phyloP scores from a whole-genome alignment of 2,329 filamentous ascomycete species.

The Alternaria postmessia region DNA sequence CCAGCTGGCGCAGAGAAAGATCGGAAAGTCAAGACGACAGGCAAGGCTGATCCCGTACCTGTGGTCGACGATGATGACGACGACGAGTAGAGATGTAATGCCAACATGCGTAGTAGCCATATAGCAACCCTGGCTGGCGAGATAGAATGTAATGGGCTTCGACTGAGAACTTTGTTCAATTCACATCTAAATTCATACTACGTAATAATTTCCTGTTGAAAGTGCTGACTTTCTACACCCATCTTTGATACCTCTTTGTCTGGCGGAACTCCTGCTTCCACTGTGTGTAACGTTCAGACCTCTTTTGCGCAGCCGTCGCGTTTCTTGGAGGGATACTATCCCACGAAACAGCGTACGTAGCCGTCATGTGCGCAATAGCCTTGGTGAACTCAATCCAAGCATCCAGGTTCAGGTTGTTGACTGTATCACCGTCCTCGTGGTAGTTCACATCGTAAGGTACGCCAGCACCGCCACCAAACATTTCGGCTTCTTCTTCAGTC shows the following conservation, averaged over 20 bases:
- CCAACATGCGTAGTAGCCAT: not conserved
- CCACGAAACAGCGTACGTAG: conserved; percentile 46
- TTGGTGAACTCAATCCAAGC: conserved; percentile 62
- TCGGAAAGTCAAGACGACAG: conserved; percentile 43
- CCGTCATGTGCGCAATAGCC: conserved; percentile 64
- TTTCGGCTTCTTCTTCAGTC: conserved; percentile 68
- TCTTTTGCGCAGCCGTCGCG: conserved; percentile 29
- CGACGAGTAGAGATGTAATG: conserved; percentile 25
- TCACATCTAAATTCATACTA: not conserved
- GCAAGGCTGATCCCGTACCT: conserved; percentile 40
- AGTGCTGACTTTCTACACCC: conserved; percentile 19
- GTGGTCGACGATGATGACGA: conserved; percentile 45
- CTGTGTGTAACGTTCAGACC: conserved; percentile 28
- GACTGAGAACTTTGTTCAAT: not conserved
- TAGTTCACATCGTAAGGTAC: conserved; percentile 46
- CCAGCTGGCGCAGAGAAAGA: conserved; percentile 45
- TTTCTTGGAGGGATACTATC: conserved; percentile 42
- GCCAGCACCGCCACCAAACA: conserved; percentile 71
- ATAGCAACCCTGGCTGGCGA: not conserved
- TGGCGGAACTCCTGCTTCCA: conserved; percentile 27
- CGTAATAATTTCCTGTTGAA: not conserved
- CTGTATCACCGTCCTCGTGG: conserved; percentile 47
- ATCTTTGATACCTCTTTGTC: conserved; percentile 27
- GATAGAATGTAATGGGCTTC: not conserved
- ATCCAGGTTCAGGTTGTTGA: conserved; percentile 45